A percentile compares a stretch with the other conserved stretches of the same genome.
phyloP scores from a whole-genome alignment of 1,284 basidiomycete genomes.

The Boletus semigastroideus region DNA sequence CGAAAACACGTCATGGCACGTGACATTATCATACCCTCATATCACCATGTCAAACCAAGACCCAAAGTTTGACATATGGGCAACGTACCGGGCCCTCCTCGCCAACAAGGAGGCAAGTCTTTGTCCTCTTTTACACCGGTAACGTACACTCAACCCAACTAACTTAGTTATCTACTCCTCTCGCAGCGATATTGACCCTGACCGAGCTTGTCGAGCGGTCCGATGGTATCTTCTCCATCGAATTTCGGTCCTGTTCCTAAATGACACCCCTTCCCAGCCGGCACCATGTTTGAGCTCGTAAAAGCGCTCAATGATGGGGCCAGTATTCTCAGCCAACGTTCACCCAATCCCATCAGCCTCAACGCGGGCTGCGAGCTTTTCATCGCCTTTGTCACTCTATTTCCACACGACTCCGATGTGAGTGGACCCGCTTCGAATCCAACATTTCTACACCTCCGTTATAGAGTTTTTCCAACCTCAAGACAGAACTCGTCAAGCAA shows the following conservation, averaged over 20 bases:
- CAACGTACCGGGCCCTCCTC: slow-evolving; percentile 56
- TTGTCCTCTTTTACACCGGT: accelerated
- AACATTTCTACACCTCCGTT: slow-evolving; percentile 9
- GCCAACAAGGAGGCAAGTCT: slow-evolving; percentile 55
- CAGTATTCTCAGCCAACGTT: slow-evolving; percentile 58
- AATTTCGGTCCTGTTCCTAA: slow-evolving; percentile 12
- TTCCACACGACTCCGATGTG: slow-evolving; percentile 81
- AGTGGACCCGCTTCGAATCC: slow-evolving; percentile 30
- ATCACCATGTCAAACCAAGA: slow-evolving; percentile 13
- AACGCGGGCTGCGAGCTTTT: slow-evolving; percentile 91
- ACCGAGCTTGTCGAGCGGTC: slow-evolving; percentile 76
- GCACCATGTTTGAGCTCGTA: slow-evolving; percentile 89
- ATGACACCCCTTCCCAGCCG: slow-evolving; percentile 45
- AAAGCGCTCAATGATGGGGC: slow-evolving; percentile 79
- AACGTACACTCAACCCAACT: neutral
- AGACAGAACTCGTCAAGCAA: slow-evolving; percentile 76
- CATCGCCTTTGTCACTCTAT: slow-evolving; percentile 83
- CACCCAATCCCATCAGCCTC: slow-evolving; percentile 80
- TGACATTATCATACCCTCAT: slow-evolving; percentile 4
- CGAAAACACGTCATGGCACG: slow-evolving; percentile 8
- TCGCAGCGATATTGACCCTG: slow-evolving; percentile 84
- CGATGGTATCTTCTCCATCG: slow-evolving; percentile 45
- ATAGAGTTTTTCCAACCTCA: slow-evolving; percentile 80
- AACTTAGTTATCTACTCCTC: slow-evolving; percentile 76
- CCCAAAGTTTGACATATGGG: slow-evolving; percentile 51